A percentile compares a stretch with the other conserved stretches of the same genome.
phyloP scores from a whole-genome alignment of 805 yeast genomes.

The Wickerhamiella australiensis region DNA sequence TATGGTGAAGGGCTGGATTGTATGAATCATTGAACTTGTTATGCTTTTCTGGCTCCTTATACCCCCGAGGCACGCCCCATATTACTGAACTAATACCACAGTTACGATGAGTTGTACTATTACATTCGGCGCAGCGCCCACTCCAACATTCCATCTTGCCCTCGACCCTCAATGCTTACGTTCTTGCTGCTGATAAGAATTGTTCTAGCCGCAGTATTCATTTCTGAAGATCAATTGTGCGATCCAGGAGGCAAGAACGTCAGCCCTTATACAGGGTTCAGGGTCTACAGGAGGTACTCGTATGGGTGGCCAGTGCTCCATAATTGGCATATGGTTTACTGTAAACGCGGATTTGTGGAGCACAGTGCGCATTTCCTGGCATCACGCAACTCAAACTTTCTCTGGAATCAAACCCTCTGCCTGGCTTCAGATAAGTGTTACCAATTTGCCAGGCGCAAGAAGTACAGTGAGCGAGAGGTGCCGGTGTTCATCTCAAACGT shows the following conservation, averaged over 20 bases:
- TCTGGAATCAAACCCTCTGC: constrained; percentile 16
- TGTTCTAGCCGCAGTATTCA: background rate
- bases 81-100: no score
- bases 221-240: constrained; percentile 14
- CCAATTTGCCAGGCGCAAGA: constrained; percentile 46
- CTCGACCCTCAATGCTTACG: background rate
- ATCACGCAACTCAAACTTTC: constrained; percentile 15
- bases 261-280: constrained; percentile 43
- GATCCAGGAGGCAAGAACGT: constrained; percentile 11
- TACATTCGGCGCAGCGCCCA: no score
- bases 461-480: constrained; percentile 36
- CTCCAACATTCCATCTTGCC: no score
- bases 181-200: background rate
- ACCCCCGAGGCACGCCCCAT: no score
- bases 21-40: no score
- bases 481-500: constrained; percentile 43
- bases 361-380: constrained; percentile 15
- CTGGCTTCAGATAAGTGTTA: constrained; percentile 33
- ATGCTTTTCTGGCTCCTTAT: no score
- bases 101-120: no score
- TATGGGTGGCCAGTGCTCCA: constrained; percentile 35
- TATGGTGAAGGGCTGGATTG: no score
- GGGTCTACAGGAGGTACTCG: constrained; percentile 39
- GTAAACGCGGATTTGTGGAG: constrained; percentile 36
- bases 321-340: constrained; percentile 38